Evolutionary conservation across 2,329 filamentous ascomycete species (phyloP).

Genomic region (Colletotrichum theobromicola): DNA sequence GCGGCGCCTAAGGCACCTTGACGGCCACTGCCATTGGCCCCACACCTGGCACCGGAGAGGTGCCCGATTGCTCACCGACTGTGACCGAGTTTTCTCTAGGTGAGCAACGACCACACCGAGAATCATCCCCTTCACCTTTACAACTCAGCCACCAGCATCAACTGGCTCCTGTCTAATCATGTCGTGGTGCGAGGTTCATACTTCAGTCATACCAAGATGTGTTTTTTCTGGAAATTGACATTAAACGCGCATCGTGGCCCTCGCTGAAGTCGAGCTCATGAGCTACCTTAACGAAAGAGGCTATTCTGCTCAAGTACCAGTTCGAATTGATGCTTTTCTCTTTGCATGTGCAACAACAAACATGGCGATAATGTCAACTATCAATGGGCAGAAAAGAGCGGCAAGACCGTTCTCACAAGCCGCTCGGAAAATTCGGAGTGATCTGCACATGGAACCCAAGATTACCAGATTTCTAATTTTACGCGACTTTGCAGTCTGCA

Average conservation of each 20-base stretch:
- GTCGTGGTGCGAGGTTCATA: background rate
- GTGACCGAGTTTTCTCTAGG: background rate
- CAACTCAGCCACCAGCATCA: background rate
- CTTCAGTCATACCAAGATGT: fast-evolving
- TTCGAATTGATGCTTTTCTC: background rate
- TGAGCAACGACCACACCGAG: background rate
- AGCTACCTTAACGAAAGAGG: background rate
- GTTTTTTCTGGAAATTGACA: background rate
- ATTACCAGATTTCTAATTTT: background rate
- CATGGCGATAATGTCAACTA: background rate
- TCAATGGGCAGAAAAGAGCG: background rate
- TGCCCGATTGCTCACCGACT: background rate
- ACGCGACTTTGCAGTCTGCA: background rate
- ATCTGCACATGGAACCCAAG: background rate
- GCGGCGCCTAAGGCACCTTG: conserved; percentile 19
- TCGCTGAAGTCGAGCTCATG: background rate
- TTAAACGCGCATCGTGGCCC: fast-evolving
- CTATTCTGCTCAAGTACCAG: too few relatives aligned
- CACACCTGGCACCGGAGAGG: background rate
- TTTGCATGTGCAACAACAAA: background rate
- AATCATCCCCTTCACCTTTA: background rate
- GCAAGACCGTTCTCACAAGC: background rate
- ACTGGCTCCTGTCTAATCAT: fast-evolving
- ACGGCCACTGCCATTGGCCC: background rate
- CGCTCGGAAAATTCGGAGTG: background rate